Evolutionary conservation across 805 yeast species (phyloP).

Genomic region (Schwanniomyces sp.): DNA sequence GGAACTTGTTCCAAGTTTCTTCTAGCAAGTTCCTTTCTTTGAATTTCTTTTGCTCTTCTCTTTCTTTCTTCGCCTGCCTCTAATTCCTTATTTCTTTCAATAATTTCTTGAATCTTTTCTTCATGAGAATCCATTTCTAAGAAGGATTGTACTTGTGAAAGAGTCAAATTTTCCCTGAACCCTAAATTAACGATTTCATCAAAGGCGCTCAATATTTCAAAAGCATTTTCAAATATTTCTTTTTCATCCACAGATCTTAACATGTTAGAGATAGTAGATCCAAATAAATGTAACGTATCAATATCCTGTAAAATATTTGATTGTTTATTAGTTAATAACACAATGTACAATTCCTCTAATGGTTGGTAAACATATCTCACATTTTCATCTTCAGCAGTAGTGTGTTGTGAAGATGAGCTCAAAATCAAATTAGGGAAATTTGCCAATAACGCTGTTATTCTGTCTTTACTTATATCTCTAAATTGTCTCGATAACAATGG

Average conservation of each 20-base stretch:
- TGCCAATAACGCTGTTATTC: slow-evolving; percentile 82
- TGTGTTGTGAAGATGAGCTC: slow-evolving; percentile 74
- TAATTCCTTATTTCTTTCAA: slow-evolving; percentile 92
- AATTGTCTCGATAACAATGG: slow-evolving; percentile 92
- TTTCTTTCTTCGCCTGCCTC: slow-evolving; percentile 98
- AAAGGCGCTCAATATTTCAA: slow-evolving; percentile 86
- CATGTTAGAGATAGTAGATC: slow-evolving; percentile 75
- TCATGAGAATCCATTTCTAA: slow-evolving; percentile 98
- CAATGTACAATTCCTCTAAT: slow-evolving; percentile 88
- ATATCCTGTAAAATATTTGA: slow-evolving; percentile 94
- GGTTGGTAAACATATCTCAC: slow-evolving; percentile 96
- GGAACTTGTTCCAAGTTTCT: slow-evolving; percentile 53
- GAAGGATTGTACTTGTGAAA: slow-evolving; percentile 81
- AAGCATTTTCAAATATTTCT: slow-evolving; percentile 80
- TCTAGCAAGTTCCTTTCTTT: slow-evolving; percentile 71
- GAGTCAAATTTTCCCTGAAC: slow-evolving; percentile 80
- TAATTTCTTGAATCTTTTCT: slow-evolving; percentile 97
- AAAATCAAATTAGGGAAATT: slow-evolving; percentile 80
- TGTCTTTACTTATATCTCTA: slow-evolving; percentile 76
- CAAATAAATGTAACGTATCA: slow-evolving; percentile 82
- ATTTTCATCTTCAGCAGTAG: slow-evolving; percentile 88
- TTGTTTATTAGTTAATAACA: slow-evolving; percentile 84
- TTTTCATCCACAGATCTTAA: slow-evolving; percentile 74
- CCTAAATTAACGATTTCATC: slow-evolving; percentile 93
- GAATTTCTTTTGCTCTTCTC: slow-evolving; percentile 89